Conservation (phyloP, 106 monocot species). For the Dendrobium huoshanense region DNA sequence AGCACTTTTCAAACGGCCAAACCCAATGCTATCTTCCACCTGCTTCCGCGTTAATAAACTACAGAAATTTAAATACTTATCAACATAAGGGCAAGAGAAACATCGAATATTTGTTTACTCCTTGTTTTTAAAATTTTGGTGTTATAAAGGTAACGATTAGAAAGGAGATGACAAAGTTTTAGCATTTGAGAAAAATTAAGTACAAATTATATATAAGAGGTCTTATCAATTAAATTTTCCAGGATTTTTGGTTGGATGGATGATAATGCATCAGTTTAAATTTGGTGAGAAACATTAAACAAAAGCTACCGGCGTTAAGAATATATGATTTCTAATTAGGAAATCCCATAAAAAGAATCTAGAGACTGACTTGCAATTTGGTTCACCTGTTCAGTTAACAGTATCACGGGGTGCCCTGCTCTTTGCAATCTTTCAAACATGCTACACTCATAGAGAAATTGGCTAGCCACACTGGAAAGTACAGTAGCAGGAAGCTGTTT, state of each 20-base stretch:
- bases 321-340: not conserved
- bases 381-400: conserved; percentile 91
- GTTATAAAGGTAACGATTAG: not conserved
- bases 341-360: not conserved
- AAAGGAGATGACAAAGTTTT: not conserved
- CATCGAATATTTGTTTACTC: no score
- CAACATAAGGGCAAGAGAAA: no score
- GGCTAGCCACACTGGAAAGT: conserved; percentile 79
- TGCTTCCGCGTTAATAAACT: no score
- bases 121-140: not conserved
- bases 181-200: not conserved
- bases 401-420: conserved; percentile 82
- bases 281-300: not conserved
- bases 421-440: conserved; percentile 97
- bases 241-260: not conserved
- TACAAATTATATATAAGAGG: not conserved
- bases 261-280: not conserved
- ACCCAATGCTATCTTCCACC: no score
- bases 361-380: not conserved
- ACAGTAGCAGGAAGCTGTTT: conserved; percentile 99
- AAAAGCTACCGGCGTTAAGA: not conserved
- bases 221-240: not conserved
- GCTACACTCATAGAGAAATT: conserved; percentile 92
- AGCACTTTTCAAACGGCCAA: no score
- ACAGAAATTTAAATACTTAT: no score